Evolutionary conservation across 805 yeast genomes (phyloP).

Genomic region (Candida insectalens): DNA sequence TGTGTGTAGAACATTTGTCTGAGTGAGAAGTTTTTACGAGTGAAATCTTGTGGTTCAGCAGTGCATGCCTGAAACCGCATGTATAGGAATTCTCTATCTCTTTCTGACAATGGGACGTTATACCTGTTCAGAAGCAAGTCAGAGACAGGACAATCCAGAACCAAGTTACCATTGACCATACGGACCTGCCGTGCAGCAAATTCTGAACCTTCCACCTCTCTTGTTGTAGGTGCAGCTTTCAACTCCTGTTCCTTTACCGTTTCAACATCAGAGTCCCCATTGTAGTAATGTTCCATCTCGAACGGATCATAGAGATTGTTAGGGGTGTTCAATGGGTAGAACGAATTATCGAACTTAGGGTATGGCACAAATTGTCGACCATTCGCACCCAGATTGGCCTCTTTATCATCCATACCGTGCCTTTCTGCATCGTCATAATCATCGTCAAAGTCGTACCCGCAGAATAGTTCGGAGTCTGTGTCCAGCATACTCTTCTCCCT

Average conservation of each 20-base stretch:
- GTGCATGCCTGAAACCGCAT: constrained; percentile 95
- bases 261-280: constrained; percentile 8
- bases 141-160: constrained; percentile 86
- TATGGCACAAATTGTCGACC: constrained; percentile 27
- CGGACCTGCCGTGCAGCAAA: constrained; percentile 32
- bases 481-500: no score
- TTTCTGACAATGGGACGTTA: constrained; percentile 32
- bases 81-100: constrained; percentile 56
- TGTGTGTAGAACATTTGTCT: constrained; percentile 72
- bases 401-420: not conserved
- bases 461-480: constrained; percentile 11
- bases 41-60: constrained; percentile 74
- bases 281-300: constrained; percentile 14
- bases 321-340: constrained; percentile 23
- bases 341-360: constrained; percentile 23
- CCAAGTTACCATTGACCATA: constrained; percentile 67
- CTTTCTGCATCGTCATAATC: constrained; percentile 6
- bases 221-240: not conserved
- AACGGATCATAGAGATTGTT: constrained; percentile 22
- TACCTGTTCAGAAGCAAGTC: constrained; percentile 48
- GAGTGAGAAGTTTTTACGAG: constrained; percentile 54
- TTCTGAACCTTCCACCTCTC: constrained; percentile 4
- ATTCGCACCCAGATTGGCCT: constrained; percentile 9
- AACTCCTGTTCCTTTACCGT: not conserved
- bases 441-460: constrained; percentile 17